Evolutionary conservation across 306 rosid species (phyloP), one percentile per base, ranked within the genome.

Genomic region (Cicer arietinum): DNA sequence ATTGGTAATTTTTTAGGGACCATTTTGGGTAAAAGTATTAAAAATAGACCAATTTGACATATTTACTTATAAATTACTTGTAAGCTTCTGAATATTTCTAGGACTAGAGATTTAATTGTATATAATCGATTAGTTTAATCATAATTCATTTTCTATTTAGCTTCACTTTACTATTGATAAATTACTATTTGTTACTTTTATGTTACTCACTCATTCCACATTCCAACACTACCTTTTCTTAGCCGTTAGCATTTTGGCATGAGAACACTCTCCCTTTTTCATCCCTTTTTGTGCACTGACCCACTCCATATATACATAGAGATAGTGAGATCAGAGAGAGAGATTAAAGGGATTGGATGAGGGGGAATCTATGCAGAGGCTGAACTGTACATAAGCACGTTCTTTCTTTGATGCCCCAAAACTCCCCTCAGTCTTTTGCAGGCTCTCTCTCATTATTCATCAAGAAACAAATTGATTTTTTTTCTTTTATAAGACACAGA

Each of bases 291-390:
- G 78, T 85, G 81, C 72, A 50, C 76, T 74, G 80, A 63, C 53
- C 77, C 50, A 56, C 80, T 17, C 61, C 67, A 68, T 60, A 80
- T 58, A 67, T 46, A 20, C 10, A 4, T 16, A 46, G 44, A 43
- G 68, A 73, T 30, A 30, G 37, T 3, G 37, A 30, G 37, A 30
- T 30, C 6, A 30, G 52, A 68, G 80, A 59, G 20, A 17, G 65
- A 25, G 14, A 7, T 37, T 7, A 58, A 72, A 71, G 88, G 78
- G 84, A 83, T 78, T 79, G 89, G 88, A 84, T 66, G 85, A 76
- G 7, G 65, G 57, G 85, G 90, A 90, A 90, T 90, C 96, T 88
- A 41, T 42, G 75, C 85, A 86, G 92, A 83, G 83, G 72, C 58
- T 39, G 16, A 0, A 47, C 89, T 84, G 84, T 81, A 73, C 84